Percentiles rank a stretch among this genome's conserved stretches.
Evolutionary conservation across 441 rosid genomes (phyloP).

Genomic region (Euphorbia schlechtendalii): DNA sequence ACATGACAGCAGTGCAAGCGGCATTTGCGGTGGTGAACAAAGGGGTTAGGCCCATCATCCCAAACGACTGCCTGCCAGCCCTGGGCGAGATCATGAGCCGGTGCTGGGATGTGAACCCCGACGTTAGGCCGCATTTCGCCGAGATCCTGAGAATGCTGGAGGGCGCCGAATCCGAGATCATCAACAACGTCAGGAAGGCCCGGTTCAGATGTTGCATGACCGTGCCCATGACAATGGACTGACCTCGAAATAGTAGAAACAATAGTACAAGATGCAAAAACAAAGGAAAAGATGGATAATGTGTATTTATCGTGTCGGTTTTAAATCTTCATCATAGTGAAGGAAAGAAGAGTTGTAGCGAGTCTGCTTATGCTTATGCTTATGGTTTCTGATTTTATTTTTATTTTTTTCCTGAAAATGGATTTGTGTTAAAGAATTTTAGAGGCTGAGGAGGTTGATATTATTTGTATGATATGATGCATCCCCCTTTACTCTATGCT

Average conservation of each 20-base stretch:
- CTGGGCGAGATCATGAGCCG: constrained; percentile 81
- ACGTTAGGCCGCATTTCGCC: constrained; percentile 78
- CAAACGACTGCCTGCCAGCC: constrained; percentile 74
- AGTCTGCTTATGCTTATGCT: no score
- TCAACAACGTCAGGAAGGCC: constrained; percentile 89
- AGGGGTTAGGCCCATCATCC: constrained; percentile 78
- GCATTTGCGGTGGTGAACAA: constrained; percentile 98
- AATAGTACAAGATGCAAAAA: no score
- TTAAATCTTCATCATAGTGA: background rate
- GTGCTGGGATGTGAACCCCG: constrained; percentile 93
- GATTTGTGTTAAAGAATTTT: constrained; percentile 3
- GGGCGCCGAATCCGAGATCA: constrained; percentile 70
- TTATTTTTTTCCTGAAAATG: background rate
- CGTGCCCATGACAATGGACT: constrained; percentile 84
- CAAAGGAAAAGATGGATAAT: background rate
- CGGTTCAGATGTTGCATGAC: constrained; percentile 94
- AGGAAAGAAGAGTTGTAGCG: no score
- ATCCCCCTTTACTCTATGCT: background rate
- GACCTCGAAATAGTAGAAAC: constrained; percentile 20
- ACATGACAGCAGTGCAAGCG: constrained; percentile 98
- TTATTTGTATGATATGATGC: background rate
- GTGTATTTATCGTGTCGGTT: constrained; percentile 1
- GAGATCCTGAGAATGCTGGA: constrained; percentile 81
- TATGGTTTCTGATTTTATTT: no score
- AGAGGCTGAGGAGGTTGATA: background rate